Evolutionary conservation across 2,329 filamentous ascomycete genomes (phyloP), one percentile per base, ranked within the genome.

Genomic region (Fusarium sulawesiense): DNA sequence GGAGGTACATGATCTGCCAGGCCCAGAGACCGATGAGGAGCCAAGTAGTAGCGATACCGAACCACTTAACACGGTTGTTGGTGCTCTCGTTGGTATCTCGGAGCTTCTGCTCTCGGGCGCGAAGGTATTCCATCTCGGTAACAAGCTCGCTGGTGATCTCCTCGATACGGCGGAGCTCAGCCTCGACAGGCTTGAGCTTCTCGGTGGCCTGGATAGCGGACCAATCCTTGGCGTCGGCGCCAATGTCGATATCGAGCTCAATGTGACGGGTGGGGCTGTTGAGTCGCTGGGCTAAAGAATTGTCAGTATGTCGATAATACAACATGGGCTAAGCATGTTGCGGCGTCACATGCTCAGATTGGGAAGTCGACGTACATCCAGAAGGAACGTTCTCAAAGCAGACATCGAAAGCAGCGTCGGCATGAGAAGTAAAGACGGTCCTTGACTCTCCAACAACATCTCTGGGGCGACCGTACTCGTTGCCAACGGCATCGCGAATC

Each of bases 61-160:
- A 99, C 94, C 93, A 98, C 86, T 98, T 99, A 77, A 99, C 96
- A 64, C 96, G 89, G 83, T 92, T 96, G 84, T 99, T 99, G 73
- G 96, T 99, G 86, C 95, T 98, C 91, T 99, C 96, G 82, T 99
- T 99, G 75, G 96, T 99, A 84, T 99, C 95, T 80, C 96, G 88
- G 76, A 99, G 88, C 86, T 93, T 97, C 88, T 97, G 94, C 86
- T 99, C 96, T 76, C 96, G 89, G 41, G 82, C 76, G 72, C 96
- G 89, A 76, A 99, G 88, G 83, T 98, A 99, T 72, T 98, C 95
- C 95, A 99, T 97, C 87, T 98, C 95, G 69, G 82, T 82, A 50
- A 98, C 95, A 70, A 98, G 90, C 84, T 98, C 95, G 72, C 86
- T 87, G 41, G 97, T 92, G 78, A 95, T 87, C 83, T 98, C 96